phyloP scores from a whole-genome alignment of 2,329 filamentous ascomycete species.

The Chrysosporium keratinophilum region DNA sequence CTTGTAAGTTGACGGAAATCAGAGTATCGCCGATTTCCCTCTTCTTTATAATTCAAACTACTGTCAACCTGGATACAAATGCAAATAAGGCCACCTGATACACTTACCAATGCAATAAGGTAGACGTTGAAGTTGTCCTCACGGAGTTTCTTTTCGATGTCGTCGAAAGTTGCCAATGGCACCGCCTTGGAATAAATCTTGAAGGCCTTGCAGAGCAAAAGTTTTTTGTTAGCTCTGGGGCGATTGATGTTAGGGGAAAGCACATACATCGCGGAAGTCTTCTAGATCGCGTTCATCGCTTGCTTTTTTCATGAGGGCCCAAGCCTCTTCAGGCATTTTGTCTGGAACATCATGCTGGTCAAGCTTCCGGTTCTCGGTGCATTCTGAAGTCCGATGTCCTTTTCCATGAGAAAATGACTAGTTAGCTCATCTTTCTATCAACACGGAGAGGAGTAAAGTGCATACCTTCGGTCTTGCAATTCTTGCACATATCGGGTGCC shows the following conservation, averaged over 20 bases:
- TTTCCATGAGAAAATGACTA: neutral
- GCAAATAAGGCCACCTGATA: neutral
- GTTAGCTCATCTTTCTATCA: neutral
- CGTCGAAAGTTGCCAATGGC: slow-evolving; percentile 37
- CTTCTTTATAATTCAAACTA: slow-evolving; percentile 26
- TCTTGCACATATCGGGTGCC: slow-evolving; percentile 37
- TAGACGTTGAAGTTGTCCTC: slow-evolving; percentile 39
- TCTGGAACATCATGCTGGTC: slow-evolving; percentile 38
- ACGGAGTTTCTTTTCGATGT: slow-evolving; percentile 44
- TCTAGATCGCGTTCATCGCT: slow-evolving; percentile 42
- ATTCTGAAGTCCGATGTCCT: slow-evolving; percentile 39
- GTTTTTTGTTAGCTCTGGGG: slow-evolving; percentile 1
- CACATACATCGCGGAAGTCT: slow-evolving; percentile 39
- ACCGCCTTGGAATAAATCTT: slow-evolving; percentile 43
- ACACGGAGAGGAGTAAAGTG: neutral
- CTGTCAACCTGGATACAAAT: neutral
- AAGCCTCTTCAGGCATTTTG: slow-evolving; percentile 41
- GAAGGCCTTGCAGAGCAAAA: slow-evolving; percentile 29
- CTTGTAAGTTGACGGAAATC: slow-evolving; percentile 45
- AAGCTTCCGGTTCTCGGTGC: slow-evolving; percentile 37
- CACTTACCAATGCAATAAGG: slow-evolving; percentile 42
- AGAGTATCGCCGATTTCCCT: slow-evolving; percentile 35
- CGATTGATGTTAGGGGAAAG: neutral
- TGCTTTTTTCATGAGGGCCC: slow-evolving; percentile 41
- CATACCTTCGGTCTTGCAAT: slow-evolving; percentile 39